Conservation (phyloP, 768 basidiomycete genomes). For the Panaeolus papilionaceus region DNA sequence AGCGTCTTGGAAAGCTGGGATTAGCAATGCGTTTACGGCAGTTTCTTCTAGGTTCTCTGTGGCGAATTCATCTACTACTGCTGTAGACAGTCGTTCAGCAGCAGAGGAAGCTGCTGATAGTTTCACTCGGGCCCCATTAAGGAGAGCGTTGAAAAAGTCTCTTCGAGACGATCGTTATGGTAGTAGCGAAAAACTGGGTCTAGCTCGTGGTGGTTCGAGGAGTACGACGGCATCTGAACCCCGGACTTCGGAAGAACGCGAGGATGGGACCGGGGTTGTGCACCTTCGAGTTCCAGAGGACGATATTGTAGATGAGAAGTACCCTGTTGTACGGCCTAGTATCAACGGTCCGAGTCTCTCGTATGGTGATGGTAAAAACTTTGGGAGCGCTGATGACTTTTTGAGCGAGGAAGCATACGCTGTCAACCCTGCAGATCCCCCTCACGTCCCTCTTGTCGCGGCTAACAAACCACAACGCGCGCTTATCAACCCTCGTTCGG, state of each 20-base stretch:
- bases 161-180: constrained; percentile 15
- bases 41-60: constrained; percentile 49
- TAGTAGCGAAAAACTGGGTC: constrained; percentile 32
- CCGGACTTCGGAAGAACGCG: constrained; percentile 49
- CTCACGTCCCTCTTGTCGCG: constrained; percentile 23
- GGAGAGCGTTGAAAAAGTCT: constrained; percentile 18
- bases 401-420: neutral
- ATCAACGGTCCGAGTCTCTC: constrained; percentile 22
- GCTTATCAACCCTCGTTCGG: constrained; percentile 17
- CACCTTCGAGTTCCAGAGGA: constrained; percentile 30
- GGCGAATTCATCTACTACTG: constrained; percentile 51
- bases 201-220: constrained; percentile 26
- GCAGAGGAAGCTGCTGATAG: constrained; percentile 17
- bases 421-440: neutral
- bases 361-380: constrained; percentile 24
- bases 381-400: constrained; percentile 17
- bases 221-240: constrained; percentile 29
- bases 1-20: constrained; percentile 41
- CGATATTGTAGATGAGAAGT: neutral
- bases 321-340: constrained; percentile 9
- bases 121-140: constrained; percentile 21
- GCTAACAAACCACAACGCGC: constrained; percentile 25
- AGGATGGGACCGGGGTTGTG: constrained; percentile 44
- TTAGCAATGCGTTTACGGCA: constrained; percentile 3
- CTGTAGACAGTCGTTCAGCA: constrained; percentile 25